Percentiles rank a stretch among this genome's conserved stretches.
These are phyloP conservation scores for Lipomyces kockii DNA, from an alignment of 805 yeast genomes.

Conservation along the genomic window DNA sequence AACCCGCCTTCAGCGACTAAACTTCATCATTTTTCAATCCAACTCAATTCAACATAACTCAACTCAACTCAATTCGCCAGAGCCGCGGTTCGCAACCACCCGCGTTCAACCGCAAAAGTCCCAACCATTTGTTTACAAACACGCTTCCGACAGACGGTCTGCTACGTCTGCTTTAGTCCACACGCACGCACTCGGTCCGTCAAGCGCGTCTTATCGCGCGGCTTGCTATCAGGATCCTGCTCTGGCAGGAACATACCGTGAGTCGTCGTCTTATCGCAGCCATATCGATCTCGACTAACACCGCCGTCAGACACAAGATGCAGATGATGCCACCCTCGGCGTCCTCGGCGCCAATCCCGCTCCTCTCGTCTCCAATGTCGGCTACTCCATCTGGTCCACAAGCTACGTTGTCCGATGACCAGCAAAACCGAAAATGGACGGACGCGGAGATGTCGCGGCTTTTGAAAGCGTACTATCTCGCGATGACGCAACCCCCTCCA, in stretches of 20 bases:
- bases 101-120: background rate
- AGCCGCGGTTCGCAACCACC: background rate
- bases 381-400: background rate
- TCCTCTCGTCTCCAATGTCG: background rate
- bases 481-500: slow-evolving; percentile 27
- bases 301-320: background rate
- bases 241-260: background rate
- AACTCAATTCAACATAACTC: background rate
- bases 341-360: slow-evolving; percentile 2
- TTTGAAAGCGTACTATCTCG: slow-evolving; percentile 25
- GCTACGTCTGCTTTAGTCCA: background rate
- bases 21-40: background rate
- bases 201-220: background rate
- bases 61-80: background rate
- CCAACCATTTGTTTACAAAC: background rate
- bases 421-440: slow-evolving; percentile 31
- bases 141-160: background rate
- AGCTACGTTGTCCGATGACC: slow-evolving; percentile 18
- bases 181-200: background rate
- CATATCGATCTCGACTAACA: background rate
- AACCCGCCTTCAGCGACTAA: background rate
- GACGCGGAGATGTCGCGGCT: slow-evolving; percentile 31
- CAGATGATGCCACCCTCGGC: background rate
- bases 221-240: background rate
- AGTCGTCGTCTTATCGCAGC: background rate